Evolutionary conservation across 1,284 basidiomycete genomes (phyloP).

Genomic region (Pseudozyma tsukubaensis): DNA sequence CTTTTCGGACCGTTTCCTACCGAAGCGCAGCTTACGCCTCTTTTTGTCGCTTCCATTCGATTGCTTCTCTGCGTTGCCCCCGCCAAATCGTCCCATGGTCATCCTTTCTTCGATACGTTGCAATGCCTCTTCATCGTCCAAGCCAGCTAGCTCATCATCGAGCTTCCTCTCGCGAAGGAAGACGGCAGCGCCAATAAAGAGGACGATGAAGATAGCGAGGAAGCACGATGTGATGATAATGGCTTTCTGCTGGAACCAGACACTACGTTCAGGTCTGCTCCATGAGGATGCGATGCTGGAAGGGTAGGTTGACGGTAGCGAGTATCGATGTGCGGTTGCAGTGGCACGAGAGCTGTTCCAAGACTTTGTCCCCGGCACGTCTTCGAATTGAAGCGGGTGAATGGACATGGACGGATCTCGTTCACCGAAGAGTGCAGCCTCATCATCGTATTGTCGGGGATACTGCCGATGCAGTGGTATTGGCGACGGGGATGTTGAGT

Average conservation of each 20-base stretch:
- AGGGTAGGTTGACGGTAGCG: constrained; percentile 50
- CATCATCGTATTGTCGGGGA: constrained; percentile 29
- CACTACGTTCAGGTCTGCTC: constrained; percentile 49
- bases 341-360: constrained; percentile 1
- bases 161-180: constrained; percentile 63
- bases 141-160: constrained; percentile 43
- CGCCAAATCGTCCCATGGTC: constrained; percentile 29
- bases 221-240: constrained; percentile 66
- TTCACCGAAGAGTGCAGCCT: constrained; percentile 23
- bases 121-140: constrained; percentile 54
- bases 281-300: constrained; percentile 58
- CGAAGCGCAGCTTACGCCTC: constrained; percentile 27
- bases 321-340: constrained; percentile 24
- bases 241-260: constrained; percentile 65
- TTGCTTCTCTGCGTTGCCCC: constrained; percentile 26
- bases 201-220: constrained; percentile 67
- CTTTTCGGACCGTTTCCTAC: constrained; percentile 28
- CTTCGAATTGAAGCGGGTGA: constrained; percentile 5
- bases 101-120: constrained; percentile 46
- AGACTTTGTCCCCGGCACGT: neutral
- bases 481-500: neutral
- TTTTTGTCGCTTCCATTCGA: constrained; percentile 9
- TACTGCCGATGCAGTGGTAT: constrained; percentile 20
- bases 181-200: constrained; percentile 66
- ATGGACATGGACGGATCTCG: constrained; percentile 17